Conservation (phyloP, 768 basidiomycete species). For the Cantharellus anzutake region DNA sequence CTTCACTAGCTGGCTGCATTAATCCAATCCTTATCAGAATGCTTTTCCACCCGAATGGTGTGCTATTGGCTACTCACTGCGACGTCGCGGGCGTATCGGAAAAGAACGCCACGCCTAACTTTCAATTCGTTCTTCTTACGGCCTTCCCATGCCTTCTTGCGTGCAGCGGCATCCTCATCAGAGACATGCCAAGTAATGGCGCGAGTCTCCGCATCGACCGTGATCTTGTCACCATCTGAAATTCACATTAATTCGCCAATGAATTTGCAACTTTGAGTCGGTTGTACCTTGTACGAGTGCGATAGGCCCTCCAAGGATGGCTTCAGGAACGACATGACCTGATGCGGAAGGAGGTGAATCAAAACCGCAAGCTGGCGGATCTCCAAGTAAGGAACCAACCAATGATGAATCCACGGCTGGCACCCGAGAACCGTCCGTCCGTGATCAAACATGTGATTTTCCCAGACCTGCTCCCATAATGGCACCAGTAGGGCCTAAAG, state of each 20-base stretch:
- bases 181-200: constrained; percentile 56
- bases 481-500: constrained; percentile 56
- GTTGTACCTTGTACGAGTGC: constrained; percentile 34
- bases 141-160: constrained; percentile 49
- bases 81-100: constrained; percentile 71
- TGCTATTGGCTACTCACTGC: constrained; percentile 38
- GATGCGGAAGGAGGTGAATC: constrained; percentile 5
- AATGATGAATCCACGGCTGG: constrained; percentile 47
- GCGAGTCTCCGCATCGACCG: constrained; percentile 48
- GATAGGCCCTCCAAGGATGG: constrained; percentile 68
- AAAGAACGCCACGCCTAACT: constrained; percentile 54
- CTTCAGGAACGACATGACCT: constrained; percentile 47
- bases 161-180: constrained; percentile 40
- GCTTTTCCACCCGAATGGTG: background rate
- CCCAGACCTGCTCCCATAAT: constrained; percentile 72
- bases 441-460: constrained; percentile 64
- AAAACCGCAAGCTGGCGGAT: background rate
- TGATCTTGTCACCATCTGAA: constrained; percentile 59
- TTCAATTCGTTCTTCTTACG: constrained; percentile 38
- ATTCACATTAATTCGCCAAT: background rate
- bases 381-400: constrained; percentile 16
- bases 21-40: constrained; percentile 1
- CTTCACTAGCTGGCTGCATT: constrained; percentile 54
- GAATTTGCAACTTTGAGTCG: background rate
- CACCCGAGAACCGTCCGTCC: constrained; percentile 80